These are phyloP conservation scores for Hypomyces perniciosus DNA, from an alignment of 2,329 filamentous ascomycete genomes.

Conservation along the genomic window DNA sequence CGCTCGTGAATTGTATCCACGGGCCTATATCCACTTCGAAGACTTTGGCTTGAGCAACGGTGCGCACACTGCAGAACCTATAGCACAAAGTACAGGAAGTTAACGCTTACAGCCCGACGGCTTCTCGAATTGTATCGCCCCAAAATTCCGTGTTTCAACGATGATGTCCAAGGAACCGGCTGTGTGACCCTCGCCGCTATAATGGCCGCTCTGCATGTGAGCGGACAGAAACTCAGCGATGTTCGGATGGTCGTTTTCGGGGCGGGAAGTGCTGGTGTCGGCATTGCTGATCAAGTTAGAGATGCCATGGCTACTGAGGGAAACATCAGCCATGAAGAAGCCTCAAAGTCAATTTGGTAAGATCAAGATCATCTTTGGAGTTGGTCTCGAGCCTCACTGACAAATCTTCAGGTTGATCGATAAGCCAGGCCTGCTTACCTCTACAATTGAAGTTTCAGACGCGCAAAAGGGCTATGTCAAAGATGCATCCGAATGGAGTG, in stretches of 20 bases:
- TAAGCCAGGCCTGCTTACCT: constrained; percentile 69
- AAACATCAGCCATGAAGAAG: constrained; percentile 64
- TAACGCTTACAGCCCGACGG: constrained; percentile 47
- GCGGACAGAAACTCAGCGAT: constrained; percentile 59
- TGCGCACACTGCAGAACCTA: constrained; percentile 21
- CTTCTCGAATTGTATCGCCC: constrained; percentile 71
- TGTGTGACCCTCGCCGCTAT: constrained; percentile 82
- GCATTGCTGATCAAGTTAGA: constrained; percentile 78
- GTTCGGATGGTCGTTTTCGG: constrained; percentile 72
- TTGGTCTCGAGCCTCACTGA: neutral
- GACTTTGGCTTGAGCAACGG: constrained; percentile 76
- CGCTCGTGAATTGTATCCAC: constrained; percentile 65
- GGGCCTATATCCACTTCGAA: constrained; percentile 82
- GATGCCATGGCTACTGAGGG: constrained; percentile 70
- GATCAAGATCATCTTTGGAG: constrained; percentile 4
- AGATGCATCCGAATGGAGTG: constrained; percentile 57
- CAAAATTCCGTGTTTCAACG: constrained; percentile 79
- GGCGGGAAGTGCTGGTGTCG: constrained; percentile 73
- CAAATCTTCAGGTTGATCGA: constrained; percentile 60
- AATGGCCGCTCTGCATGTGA: constrained; percentile 67
- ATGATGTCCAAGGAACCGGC: constrained; percentile 84
- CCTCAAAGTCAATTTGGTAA: constrained; percentile 71
- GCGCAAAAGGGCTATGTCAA: constrained; percentile 65
- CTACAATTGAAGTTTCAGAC: constrained; percentile 54
- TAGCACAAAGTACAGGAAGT: neutral